A percentile compares a stretch with the other conserved stretches of the same genome.
These are phyloP conservation scores for Arthrobotrys sphaeroides DNA, from an alignment of 2,329 filamentous ascomycete genomes.

Conservation along the genomic window DNA sequence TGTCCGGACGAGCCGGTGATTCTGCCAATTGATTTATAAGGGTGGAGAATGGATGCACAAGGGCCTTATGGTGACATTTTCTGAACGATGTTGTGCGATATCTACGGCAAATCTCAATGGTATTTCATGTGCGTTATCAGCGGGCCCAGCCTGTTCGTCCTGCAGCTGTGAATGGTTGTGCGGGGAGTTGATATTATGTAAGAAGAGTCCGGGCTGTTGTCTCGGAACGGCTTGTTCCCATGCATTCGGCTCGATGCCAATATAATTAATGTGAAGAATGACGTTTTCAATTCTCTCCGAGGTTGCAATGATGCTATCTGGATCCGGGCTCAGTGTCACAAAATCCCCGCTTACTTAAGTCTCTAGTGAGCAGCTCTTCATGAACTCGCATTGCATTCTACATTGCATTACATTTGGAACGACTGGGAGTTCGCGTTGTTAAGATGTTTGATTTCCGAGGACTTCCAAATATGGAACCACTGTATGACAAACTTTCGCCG, in stretches of 20 bases:
- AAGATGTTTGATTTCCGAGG: background rate
- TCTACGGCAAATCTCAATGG: background rate
- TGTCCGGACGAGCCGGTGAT: constrained; percentile 8
- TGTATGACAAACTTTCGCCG: background rate
- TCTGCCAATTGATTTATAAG: constrained; percentile 2
- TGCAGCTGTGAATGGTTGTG: constrained; percentile 22
- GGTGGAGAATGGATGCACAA: background rate
- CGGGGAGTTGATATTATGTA: background rate
- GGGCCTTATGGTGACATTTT: constrained; percentile 5
- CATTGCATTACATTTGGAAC: too few species aligned
- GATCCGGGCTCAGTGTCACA: too few species aligned
- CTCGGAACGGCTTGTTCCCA: too few species aligned
- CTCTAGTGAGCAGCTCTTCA: too few species aligned
- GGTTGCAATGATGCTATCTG: too few species aligned
- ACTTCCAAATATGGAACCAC: background rate
- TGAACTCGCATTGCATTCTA: too few species aligned
- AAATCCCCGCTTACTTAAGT: too few species aligned
- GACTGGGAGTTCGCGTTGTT: too few species aligned
- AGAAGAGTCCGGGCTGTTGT: background rate
- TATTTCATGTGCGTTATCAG: constrained; percentile 4
- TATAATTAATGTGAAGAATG: too few species aligned
- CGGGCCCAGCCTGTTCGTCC: background rate
- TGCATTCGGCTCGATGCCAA: too few species aligned
- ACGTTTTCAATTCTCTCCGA: too few species aligned
- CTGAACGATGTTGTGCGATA: constrained; percentile 7